Base-by-base conservation (phyloP, 805 yeast species). In the Teunomyces aglyptinius region DNA sequence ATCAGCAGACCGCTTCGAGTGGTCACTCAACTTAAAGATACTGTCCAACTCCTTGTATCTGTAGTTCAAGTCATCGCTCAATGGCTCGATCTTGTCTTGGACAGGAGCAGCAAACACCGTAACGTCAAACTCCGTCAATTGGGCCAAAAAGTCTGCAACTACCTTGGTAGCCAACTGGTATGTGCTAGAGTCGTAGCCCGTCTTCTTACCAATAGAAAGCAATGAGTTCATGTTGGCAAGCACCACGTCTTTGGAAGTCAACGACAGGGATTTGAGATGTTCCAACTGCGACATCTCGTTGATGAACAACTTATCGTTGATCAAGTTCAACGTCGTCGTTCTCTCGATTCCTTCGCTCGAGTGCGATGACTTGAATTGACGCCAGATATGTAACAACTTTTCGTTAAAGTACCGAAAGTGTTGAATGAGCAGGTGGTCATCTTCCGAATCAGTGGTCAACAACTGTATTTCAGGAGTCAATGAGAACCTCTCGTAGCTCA, bases 221-320 rank as follows among this genome's bases (percentile, higher is more conserved):
- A 78, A 67, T 1, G 82, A 73, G 52, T 75, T 66, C 44, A 75
- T 63, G 44, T 72, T 68, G 42, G 75, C 57, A 8, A 74, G 58
- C 3, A 74, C 56, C 20, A 64, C 55, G 40, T 62, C 67, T 3
- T 50, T 41, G 2, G 60, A 31, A 5, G 55, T 39, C 8, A 16
- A 15, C 6, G 62, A 49, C 19, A 56, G 53, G 18, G 60, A 57
- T 13, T 65, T 57, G 45, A 77, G 62, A 51, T 68, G 76, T 16
- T 71, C 66, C 52, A 78, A 61, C 57, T 78, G 82, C 34, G 76
- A 63, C 46, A 78, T 54, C 55, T 79, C 83, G 46, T 64, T 70
- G 48, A 77, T 73, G 60, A 71, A 78, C n/a, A 62, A 53, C 51
- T 72, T 70, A 53, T 78, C 81, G 55, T 68, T 72, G 46, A 77